Conservation (phyloP, 2,329 filamentous ascomycete genomes). For the Bipolaris sorokiniana region DNA sequence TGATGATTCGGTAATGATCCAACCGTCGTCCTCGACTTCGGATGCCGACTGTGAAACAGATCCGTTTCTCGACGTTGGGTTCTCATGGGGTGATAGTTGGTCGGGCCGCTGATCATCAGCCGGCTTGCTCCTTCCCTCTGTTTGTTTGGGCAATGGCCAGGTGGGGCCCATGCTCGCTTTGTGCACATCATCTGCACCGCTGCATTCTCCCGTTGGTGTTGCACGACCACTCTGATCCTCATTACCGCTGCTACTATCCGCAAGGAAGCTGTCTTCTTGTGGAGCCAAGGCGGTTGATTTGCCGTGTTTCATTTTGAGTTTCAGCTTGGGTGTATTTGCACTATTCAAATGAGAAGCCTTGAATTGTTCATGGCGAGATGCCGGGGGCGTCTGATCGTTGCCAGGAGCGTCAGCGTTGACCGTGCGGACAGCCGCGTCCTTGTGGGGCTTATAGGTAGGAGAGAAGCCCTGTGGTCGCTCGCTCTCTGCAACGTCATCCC, state of each 20-base stretch:
- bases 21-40: conserved; percentile 48
- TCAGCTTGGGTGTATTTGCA: conserved; percentile 46
- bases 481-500: conserved; percentile 35
- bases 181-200: conserved; percentile 37
- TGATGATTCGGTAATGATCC: conserved; percentile 44
- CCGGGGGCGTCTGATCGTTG: conserved; percentile 31
- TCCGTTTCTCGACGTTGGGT: conserved; percentile 21
- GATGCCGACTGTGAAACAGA: conserved; percentile 38
- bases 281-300: conserved; percentile 27
- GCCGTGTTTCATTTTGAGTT: conserved; percentile 50
- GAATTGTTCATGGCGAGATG: conserved; percentile 36
- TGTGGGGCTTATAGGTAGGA: conserved; percentile 74
- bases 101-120: conserved; percentile 37
- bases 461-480: conserved; percentile 68
- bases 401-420: conserved; percentile 59
- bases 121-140: conserved; percentile 30
- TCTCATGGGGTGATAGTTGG: conserved; percentile 30
- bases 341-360: conserved; percentile 30
- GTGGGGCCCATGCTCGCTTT: conserved; percentile 42
- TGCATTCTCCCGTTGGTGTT: conserved; percentile 36
- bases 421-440: conserved; percentile 72
- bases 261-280: conserved; percentile 58
- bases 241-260: conserved; percentile 60
- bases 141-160: conserved; percentile 28
- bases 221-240: conserved; percentile 52